Evolutionary conservation across 2,329 filamentous ascomycete species (phyloP), one percentile per base, ranked within the genome.

Genomic region (Stachybotrys elegans): DNA sequence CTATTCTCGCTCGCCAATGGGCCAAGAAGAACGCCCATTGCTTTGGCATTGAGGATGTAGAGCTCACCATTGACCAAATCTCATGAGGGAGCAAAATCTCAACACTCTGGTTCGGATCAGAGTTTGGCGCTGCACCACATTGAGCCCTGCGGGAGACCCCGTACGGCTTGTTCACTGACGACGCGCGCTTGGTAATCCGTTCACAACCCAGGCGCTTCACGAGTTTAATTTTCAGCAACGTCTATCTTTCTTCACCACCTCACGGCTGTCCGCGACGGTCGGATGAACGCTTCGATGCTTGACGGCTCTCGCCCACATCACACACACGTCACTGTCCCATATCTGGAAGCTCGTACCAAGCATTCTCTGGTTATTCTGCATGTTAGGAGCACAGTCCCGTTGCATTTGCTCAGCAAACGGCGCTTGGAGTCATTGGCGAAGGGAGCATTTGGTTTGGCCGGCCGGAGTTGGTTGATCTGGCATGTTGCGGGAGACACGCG

Each of bases 1-100:
- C 92, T 21, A 90, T 97, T 57, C 76, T 95, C 49, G 87, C 91
- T 27, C 88, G 92, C 57, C 82, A 87, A 60, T 98, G 93, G 93
- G 89, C 90, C 46, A 96, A 95, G 76, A 86, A 85, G 65, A 86
- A 87, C 55, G 79, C 79, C 4, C 57, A 64, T 22, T 60, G 72
- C 42, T 81, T 82, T 48, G 77, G 75, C 48, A 72, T 84, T 48
- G 62, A 62, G 22, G 71, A 79, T 47, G 67, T 67, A 20, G 61
- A 73, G 36, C 55, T 76, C 43, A 67, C 70, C 36, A 65, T 79
- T 47, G 76, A 80, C 48, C 70, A 79, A 51, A 57, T 66, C 45
- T 57, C 48, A 61, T 60, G 56, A 65, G 22, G 13, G 13, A 5
- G 9, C 3, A 22, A 12, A 3, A 29, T 29, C 25, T 29, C 25